A percentile compares a stretch with the other conserved stretches of the same genome.
Conservation (phyloP, 768 basidiomycete species). For the Phanerochaete sordida region DNA sequence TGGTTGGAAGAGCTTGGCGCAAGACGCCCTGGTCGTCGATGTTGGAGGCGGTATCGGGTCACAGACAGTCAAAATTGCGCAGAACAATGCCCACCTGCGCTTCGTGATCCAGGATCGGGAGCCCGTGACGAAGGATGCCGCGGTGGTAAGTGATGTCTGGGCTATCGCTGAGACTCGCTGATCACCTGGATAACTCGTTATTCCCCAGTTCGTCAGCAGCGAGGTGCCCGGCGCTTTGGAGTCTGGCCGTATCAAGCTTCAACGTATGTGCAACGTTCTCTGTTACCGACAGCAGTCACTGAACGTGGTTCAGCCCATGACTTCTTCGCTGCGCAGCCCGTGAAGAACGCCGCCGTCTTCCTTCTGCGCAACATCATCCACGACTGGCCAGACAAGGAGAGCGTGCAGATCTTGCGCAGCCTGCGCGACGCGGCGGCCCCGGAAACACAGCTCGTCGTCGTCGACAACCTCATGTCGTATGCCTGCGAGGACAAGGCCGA, state of each 20-base stretch:
- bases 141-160: not conserved
- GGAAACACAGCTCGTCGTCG: conserved; percentile 21
- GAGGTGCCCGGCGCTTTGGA: not conserved
- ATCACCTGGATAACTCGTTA: not conserved
- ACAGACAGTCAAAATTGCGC: conserved; percentile 19
- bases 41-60: conserved; percentile 31
- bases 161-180: not conserved
- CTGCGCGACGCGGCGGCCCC: conserved; percentile 21
- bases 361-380: conserved; percentile 27
- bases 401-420: conserved; percentile 20
- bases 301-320: conserved; percentile 12
- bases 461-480: conserved; percentile 20
- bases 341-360: conserved; percentile 24
- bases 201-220: not conserved
- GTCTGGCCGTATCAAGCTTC: not conserved
- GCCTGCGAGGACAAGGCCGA: conserved; percentile 18
- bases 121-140: conserved; percentile 16
- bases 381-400: conserved; percentile 31
- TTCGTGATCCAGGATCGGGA: conserved; percentile 29
- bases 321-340: conserved; percentile 27
- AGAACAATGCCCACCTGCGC: conserved; percentile 18
- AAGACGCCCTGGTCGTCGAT: conserved; percentile 27
- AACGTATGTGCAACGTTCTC: not conserved
- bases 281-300: not conserved
- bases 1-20: conserved; percentile 21